Conservation (phyloP, 495 filamentous ascomycete species). For the Talaromyces liani region DNA sequence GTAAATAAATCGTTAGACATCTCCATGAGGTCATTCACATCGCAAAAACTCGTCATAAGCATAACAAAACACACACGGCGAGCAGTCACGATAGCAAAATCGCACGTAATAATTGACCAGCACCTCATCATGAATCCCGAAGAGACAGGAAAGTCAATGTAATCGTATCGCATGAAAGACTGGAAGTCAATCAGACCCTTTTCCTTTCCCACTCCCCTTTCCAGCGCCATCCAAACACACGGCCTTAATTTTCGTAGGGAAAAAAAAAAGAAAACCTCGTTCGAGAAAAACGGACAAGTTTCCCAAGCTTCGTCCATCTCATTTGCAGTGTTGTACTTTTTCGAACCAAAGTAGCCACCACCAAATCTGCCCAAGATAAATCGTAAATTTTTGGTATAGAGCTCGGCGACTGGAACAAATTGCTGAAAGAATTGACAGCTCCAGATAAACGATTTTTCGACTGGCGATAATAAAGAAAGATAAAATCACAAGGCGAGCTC, state of each 20-base stretch:
- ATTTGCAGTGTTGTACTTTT: constrained; percentile 1
- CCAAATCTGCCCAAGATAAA: constrained; percentile 6
- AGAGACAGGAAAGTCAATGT: constrained; percentile 1
- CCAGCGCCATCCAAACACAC: constrained; percentile 36
- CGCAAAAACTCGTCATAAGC: not conserved
- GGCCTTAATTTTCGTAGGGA: constrained; percentile 18
- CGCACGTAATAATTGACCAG: constrained; percentile 35
- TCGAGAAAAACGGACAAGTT: constrained; percentile 18
- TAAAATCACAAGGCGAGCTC: not conserved
- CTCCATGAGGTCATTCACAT: constrained; percentile 24
- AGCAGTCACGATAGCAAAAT: constrained; percentile 1
- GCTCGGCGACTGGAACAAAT: constrained; percentile 8
- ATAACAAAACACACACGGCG: not conserved
- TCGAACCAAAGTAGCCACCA: not conserved
- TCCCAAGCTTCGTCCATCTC: constrained; percentile 7
- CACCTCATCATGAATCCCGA: constrained; percentile 22
- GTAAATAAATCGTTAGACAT: constrained; percentile 29
- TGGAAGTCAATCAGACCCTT: not conserved
- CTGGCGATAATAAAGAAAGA: not conserved
- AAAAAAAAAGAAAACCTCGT: constrained; percentile 14
- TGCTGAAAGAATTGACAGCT: constrained; percentile 3
- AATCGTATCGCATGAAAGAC: constrained; percentile 7
- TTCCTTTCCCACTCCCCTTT: constrained; percentile 18
- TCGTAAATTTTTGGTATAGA: constrained; percentile 10
- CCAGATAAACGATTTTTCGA: constrained; percentile 5